These are phyloP conservation scores for Aquilaria sinensis DNA, from an alignment of 345 rosid species.

Conservation along the genomic window DNA sequence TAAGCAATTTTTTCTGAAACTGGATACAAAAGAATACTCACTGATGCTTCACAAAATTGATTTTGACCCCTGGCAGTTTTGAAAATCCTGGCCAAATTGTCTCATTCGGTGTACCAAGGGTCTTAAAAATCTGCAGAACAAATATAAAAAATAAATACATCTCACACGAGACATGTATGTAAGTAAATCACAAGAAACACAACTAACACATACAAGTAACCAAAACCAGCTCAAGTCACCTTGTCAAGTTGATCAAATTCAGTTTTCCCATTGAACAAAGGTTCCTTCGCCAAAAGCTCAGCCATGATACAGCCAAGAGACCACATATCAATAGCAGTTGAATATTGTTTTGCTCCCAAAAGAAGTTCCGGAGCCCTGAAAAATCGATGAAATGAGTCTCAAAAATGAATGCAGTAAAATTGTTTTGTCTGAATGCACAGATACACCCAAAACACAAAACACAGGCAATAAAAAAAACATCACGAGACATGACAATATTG, in stretches of 20 bases:
- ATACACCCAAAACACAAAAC: background rate
- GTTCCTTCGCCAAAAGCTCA: slow-evolving; percentile 77
- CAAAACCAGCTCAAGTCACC: slow-evolving; percentile 33
- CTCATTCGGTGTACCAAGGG: slow-evolving; percentile 94
- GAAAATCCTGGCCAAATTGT: slow-evolving; percentile 96
- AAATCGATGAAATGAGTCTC: slow-evolving; percentile 13
- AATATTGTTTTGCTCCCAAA: slow-evolving; percentile 87
- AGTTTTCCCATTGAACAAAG: slow-evolving; percentile 90
- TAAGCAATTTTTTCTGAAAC: slow-evolving; percentile 15
- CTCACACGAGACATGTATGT: background rate
- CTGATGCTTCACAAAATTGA: slow-evolving; percentile 99
- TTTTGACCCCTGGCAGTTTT: slow-evolving; percentile 91
- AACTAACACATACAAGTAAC: too few relatives aligned
- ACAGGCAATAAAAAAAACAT: background rate
- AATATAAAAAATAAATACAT: slow-evolving; percentile 2
- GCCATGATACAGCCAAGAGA: slow-evolving; percentile 99
- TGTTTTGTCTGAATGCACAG: background rate
- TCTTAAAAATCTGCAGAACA: slow-evolving; percentile 68
- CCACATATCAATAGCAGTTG: slow-evolving; percentile 99
- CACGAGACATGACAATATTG: background rate
- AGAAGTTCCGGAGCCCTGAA: slow-evolving; percentile 99
- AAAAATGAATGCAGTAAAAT: background rate
- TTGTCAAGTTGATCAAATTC: slow-evolving; percentile 98
- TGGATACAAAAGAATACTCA: slow-evolving; percentile 39
- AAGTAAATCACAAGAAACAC: background rate